Percentiles rank a stretch among this genome's conserved stretches.
Conservation (phyloP, 805 yeast genomes). For the Wickerhamomyces rabaulensis region DNA sequence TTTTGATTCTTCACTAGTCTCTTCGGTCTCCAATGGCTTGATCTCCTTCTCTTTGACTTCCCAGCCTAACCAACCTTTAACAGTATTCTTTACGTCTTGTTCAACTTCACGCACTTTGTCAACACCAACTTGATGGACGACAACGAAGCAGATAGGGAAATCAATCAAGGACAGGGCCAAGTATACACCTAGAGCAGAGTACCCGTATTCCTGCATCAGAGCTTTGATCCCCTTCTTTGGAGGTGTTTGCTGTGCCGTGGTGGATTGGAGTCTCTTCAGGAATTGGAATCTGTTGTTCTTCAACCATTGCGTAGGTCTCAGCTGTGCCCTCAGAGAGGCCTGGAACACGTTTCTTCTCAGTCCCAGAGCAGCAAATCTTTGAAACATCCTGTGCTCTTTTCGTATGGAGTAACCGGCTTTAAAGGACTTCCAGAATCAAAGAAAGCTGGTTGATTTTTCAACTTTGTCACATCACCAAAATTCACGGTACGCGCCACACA, state of each 20-base stretch:
- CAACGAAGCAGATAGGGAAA: slow-evolving; percentile 72
- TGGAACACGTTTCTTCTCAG: not conserved
- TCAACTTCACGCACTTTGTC: slow-evolving; percentile 71
- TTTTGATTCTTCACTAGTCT: slow-evolving; percentile 7
- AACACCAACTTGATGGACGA: slow-evolving; percentile 85
- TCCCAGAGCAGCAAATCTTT: not conserved
- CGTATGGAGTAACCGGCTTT: not conserved
- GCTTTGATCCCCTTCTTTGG: slow-evolving; percentile 40
- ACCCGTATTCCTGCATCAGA: slow-evolving; percentile 82
- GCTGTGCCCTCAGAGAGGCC: not conserved
- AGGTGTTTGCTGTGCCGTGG: not conserved
- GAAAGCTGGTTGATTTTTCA: not conserved
- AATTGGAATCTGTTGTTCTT: not conserved
- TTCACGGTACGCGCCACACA: not conserved
- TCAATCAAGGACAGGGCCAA: slow-evolving; percentile 69
- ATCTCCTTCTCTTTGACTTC: slow-evolving; percentile 36
- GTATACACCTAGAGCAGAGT: slow-evolving; percentile 85
- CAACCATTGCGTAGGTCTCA: not conserved
- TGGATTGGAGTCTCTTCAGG: not conserved
- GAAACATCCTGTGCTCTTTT: not conserved
- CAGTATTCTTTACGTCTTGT: slow-evolving; percentile 45
- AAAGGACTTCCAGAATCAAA: not conserved
- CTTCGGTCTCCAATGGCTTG: slow-evolving; percentile 20
- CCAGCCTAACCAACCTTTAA: slow-evolving; percentile 46
- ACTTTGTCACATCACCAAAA: not conserved